Conservation (phyloP, 768 basidiomycete species). For the Agaricus blazei region DNA sequence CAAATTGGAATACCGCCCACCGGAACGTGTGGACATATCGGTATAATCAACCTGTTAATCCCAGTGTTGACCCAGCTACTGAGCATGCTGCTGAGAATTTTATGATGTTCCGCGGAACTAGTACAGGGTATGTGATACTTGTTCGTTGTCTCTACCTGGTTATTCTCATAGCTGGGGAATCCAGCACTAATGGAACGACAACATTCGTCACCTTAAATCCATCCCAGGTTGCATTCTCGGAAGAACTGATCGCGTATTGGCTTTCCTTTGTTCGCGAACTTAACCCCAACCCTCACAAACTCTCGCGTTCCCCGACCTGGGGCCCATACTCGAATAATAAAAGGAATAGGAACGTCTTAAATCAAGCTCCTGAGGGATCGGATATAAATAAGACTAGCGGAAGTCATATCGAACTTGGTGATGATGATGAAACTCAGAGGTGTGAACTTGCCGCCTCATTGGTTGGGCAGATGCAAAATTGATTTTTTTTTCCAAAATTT, state of each 20-base stretch:
- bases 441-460: constrained; percentile 34
- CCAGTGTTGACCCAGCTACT: constrained; percentile 28
- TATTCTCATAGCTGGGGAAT: neutral
- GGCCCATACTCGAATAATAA: constrained; percentile 24
- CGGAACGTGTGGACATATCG: constrained; percentile 47
- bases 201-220: constrained; percentile 42
- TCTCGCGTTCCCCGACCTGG: constrained; percentile 49
- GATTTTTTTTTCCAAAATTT: neutral
- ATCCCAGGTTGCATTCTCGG: constrained; percentile 44
- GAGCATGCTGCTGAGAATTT: constrained; percentile 58
- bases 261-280: constrained; percentile 57
- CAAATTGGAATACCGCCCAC: constrained; percentile 27
- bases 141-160: neutral
- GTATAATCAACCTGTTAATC: constrained; percentile 53
- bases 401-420: constrained; percentile 33
- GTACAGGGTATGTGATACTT: constrained; percentile 41
- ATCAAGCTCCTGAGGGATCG: constrained; percentile 26
- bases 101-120: constrained; percentile 62
- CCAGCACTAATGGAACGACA: constrained; percentile 47
- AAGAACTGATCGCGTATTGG: constrained; percentile 63
- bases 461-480: constrained; percentile 30
- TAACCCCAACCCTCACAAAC: constrained; percentile 52
- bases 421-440: constrained; percentile 26
- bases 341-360: constrained; percentile 41
- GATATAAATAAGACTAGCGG: constrained; percentile 29